Evolutionary conservation across 2,329 filamentous ascomycete genomes (phyloP), one percentile per base, ranked within the genome.

Genomic region (Diaporthe capsici): DNA sequence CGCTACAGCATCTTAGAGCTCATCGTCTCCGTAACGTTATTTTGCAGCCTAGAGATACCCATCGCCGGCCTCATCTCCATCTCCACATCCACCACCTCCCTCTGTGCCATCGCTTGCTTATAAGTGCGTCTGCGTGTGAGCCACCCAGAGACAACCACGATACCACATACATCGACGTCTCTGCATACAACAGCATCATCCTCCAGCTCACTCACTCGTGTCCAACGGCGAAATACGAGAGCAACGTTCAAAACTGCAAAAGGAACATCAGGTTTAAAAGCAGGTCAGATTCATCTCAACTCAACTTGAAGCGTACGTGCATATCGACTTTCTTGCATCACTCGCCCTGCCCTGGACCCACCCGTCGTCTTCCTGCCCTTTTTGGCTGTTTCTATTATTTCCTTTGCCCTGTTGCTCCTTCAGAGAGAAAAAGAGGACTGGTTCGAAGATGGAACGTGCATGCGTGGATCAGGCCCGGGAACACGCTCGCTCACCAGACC

Each of bases 401-500:
- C 73, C 49, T 68, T 8, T 67, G 37, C 58, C 55, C 57, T 76
- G 49, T 75, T 79, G 75, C 79, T 80, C 81, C 78, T 79, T 80
- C 76, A 74, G 71, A 60, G 55, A 72, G 68, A 42, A 37, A 31
- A 75, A 68, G 77, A 76, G 74, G 63, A 76, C 73, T 39, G 37
- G 77, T 78, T 78, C 67, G 72, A 78, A 78, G 81, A 82, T 82
- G 82, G 81, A 80, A 78, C 78, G 72, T 73, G 80, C 77, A 76
- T 77, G 73, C 77, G 78, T 78, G 77, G 80, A 79, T 76, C 79
- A 78, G 74, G 76, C 72, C 76, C 78, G 76, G 78, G 80, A 82
- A 79, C 78, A 82, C 79, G 79, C 79, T 81, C 79, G 81, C 83
- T 84, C 82, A 84, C 83, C 79, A 77, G 80, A 79, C 76, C 80